Percentiles rank a stretch among this genome's conserved stretches.
Conservation (phyloP, 345 rosid species). For the Carallia pectinifolia region DNA sequence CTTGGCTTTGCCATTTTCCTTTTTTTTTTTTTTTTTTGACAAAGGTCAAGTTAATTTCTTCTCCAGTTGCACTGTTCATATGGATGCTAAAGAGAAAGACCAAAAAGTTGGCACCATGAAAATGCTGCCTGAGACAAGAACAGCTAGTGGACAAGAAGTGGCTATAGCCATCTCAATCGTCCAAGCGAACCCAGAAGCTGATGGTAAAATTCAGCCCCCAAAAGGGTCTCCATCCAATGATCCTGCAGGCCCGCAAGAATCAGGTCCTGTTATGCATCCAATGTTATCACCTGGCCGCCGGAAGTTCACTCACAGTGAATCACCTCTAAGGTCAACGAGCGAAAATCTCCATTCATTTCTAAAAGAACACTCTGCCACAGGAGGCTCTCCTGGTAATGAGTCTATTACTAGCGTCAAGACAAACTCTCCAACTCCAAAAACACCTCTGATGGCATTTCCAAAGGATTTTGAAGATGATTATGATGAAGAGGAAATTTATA, state of each 20-base stretch:
- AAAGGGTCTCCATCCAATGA: conserved; percentile 29
- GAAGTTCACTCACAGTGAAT: background rate
- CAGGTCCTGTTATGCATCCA: background rate
- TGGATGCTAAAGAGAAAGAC: background rate
- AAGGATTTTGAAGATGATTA: conserved; percentile 32
- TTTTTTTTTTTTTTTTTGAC: background rate
- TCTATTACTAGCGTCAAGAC: too few species aligned
- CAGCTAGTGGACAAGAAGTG: conserved; percentile 36
- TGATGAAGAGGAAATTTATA: conserved; percentile 45
- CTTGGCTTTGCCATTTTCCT: background rate
- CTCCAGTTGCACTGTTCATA: background rate
- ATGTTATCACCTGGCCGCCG: background rate
- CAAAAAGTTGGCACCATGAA: background rate
- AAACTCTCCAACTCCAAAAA: too few species aligned
- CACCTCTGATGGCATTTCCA: background rate
- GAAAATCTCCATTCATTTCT: conserved; percentile 1
- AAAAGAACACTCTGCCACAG: background rate
- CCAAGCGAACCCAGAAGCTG: conserved; percentile 24
- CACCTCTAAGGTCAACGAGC: conserved; percentile 17
- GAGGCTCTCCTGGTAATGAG: background rate
- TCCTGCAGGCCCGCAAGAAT: background rate
- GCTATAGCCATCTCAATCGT: conserved; percentile 42
- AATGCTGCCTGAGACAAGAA: too few species aligned
- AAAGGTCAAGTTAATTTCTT: too few species aligned
- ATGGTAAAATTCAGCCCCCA: background rate